Evolutionary conservation across 1,284 basidiomycete genomes (phyloP).

Genomic region (Ceratobasidium sp.): DNA sequence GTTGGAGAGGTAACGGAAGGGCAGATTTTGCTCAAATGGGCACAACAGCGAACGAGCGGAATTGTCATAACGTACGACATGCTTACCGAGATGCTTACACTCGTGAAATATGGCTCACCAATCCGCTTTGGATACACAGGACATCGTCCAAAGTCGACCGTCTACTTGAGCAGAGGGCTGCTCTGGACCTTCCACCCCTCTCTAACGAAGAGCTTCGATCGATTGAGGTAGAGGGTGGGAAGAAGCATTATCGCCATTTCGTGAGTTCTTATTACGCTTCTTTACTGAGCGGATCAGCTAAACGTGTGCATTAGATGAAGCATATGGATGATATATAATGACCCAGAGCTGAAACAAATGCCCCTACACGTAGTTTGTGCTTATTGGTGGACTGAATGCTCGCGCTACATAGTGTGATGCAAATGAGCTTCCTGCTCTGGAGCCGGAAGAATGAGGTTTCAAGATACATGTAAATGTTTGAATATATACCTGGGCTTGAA

Average conservation of each 20-base stretch:
- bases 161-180: conserved; percentile 36
- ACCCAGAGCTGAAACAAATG: not conserved
- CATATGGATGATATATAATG: conserved; percentile 41
- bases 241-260: conserved; percentile 41
- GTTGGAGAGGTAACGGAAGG: conserved; percentile 63
- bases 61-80: conserved; percentile 44
- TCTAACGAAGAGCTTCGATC: conserved; percentile 40
- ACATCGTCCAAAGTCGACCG: conserved; percentile 47
- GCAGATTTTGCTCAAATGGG: conserved; percentile 73
- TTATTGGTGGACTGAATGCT: not conserved
- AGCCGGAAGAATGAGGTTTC: too few relatives aligned
- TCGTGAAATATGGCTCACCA: not conserved
- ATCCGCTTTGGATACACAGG: conserved; percentile 3
- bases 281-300: not conserved
- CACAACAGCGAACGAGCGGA: conserved; percentile 35
- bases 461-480: not conserved
- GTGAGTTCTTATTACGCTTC: conserved; percentile 11
- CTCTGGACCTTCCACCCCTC: conserved; percentile 36
- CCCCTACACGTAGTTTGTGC: not conserved
- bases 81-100: not conserved
- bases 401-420: not conserved
- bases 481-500: conserved; percentile 18
- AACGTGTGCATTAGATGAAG: conserved; percentile 42
- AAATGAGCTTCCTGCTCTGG: too few relatives aligned
- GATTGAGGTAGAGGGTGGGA: conserved; percentile 29